Evolutionary conservation across 2,329 filamentous ascomycete genomes (phyloP).

Genomic region (Cladosporium colombiae): DNA sequence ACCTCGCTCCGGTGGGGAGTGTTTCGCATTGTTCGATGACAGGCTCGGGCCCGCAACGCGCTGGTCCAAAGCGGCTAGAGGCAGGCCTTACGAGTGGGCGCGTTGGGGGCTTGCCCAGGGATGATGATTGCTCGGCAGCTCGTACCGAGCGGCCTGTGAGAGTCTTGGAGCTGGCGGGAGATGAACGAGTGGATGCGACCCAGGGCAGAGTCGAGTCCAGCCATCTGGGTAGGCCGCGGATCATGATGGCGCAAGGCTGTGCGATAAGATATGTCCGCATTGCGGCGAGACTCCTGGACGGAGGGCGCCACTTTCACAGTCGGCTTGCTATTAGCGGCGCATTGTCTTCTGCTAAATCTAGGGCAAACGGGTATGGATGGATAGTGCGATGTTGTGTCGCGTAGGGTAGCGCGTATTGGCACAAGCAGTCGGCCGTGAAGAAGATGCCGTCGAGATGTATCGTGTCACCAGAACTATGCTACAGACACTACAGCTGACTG

Average conservation of each 20-base stretch:
- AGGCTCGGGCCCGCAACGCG: conserved; percentile 5
- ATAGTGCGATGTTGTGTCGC: neutral
- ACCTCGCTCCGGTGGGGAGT: conserved; percentile 4
- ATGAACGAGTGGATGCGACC: conserved; percentile 2
- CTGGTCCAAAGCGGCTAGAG: neutral
- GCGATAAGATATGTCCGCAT: neutral
- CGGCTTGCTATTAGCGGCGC: neutral
- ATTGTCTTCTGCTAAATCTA: neutral
- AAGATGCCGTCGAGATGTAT: too few species aligned
- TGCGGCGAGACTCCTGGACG: neutral
- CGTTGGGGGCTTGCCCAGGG: neutral
- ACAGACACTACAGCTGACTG: neutral
- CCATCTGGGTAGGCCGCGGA: neutral
- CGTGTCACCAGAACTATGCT: too few species aligned
- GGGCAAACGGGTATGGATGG: neutral
- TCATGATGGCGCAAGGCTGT: conserved; percentile 8
- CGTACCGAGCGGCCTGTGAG: neutral
- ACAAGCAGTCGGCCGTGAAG: neutral
- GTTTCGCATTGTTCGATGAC: conserved; percentile 2
- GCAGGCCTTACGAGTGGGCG: neutral
- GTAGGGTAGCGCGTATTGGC: neutral
- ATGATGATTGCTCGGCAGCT: conserved; percentile 2
- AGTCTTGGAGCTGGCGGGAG: neutral
- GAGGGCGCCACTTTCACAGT: neutral
- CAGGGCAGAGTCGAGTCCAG: neutral